Conservation (phyloP, 2,329 filamentous ascomycete genomes). For the Rhynchosporium graminicola region DNA sequence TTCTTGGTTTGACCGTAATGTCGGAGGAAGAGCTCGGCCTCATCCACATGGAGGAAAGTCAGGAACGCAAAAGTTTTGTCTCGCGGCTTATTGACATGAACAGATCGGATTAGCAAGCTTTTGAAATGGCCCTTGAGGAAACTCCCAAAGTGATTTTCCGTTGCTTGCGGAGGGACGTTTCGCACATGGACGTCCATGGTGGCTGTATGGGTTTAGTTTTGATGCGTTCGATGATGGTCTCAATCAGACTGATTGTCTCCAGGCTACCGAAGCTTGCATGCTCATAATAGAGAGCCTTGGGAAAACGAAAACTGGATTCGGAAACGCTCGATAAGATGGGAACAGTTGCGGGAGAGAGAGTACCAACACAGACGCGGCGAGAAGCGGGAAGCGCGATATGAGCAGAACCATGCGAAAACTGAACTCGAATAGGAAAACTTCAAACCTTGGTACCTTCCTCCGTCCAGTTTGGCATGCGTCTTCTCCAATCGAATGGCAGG, state of each 20-base stretch:
- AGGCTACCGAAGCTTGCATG: no score
- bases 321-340: no score
- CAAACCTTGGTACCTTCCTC: background rate
- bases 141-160: constrained; percentile 44
- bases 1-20: constrained; percentile 36
- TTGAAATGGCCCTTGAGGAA: constrained; percentile 45
- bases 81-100: constrained; percentile 47
- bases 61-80: constrained; percentile 47
- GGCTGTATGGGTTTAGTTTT: background rate
- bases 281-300: no score
- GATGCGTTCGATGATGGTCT: background rate
- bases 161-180: constrained; percentile 46
- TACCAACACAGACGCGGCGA: no score
- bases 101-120: constrained; percentile 45
- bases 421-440: background rate
- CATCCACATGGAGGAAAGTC: constrained; percentile 46
- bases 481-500: no score
- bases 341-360: no score
- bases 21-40: constrained; percentile 48
- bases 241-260: background rate
- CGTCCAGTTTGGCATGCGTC: no score
- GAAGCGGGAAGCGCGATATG: no score
- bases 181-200: constrained; percentile 51
- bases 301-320: no score
- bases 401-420: background rate